Evolutionary conservation across 441 rosid genomes (phyloP), one percentile per base, ranked within the genome.

Genomic region (Kokia cookei): DNA sequence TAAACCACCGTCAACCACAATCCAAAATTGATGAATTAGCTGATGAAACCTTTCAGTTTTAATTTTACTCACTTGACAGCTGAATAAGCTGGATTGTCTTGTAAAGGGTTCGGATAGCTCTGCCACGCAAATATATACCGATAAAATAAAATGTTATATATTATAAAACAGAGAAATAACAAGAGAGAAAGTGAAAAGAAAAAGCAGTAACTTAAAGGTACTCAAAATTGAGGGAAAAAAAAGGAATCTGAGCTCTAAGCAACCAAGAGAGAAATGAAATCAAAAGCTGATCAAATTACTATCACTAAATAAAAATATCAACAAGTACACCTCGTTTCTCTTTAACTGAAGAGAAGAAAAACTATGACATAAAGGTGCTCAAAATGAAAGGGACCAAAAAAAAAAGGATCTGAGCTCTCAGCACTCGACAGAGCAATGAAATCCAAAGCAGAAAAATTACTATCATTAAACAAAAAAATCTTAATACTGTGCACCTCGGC

Each of bases 1-100:
- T 24, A 48, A 50, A 27, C 70, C 69, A 71, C 17, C n/a, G 62
- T 66, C 53, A 67, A 48, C 24, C 10, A 67, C 14, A 42, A 47
- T 65, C 7, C 5, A 26, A 47, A 47, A 13, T 7, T 6, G 37
- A 45, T 48, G 69, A 37, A 47, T 7, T 26, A 48, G 14, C 71
- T 67, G 43, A 67, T 27, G 42, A 50, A 67, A 50, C 7, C 26
- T 40, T n/a, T 50, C 43, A 26, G 55, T 5, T 29, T 27, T 64
- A 40, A 11, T 10, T 8, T 15, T 15, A 81, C 97, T 88, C 73
- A 91, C 99, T 89, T 87, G 35, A 89, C 96, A 17, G 86, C 96
- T 5, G 97, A 91, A 76, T 93, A 93, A 13, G 97, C 88, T 67
- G 96, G 88, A 82, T 94, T 91, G 53, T 87, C 86, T 66, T 89